A percentile compares a stretch with the other conserved stretches of the same genome.
These are phyloP conservation scores for Fistulinella prunicolor DNA, from an alignment of 768 basidiomycete species.

Conservation along the genomic window DNA sequence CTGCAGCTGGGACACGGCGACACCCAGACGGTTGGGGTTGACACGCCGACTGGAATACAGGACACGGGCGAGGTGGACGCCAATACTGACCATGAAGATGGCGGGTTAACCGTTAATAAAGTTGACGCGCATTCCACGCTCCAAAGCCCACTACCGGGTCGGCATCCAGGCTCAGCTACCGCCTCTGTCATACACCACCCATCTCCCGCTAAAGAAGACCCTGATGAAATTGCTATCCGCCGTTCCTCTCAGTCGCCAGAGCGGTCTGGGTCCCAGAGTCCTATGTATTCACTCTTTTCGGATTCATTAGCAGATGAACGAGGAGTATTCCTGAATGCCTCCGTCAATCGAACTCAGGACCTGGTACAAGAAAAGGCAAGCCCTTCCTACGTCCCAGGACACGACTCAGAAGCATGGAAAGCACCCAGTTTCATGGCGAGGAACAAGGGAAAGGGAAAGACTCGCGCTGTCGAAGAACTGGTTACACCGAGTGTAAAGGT, in stretches of 20 bases:
- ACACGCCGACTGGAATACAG: not conserved
- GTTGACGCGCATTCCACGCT: constrained; percentile 1
- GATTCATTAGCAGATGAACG: constrained; percentile 2
- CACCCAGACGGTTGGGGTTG: not conserved
- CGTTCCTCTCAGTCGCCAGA: not conserved
- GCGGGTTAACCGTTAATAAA: constrained; percentile 7
- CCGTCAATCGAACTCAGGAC: not conserved
- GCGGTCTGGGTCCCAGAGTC: constrained; percentile 1
- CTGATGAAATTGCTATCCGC: not conserved
- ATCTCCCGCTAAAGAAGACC: not conserved
- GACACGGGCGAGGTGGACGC: not conserved
- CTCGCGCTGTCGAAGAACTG: constrained; percentile 4
- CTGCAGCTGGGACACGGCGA: constrained; percentile 5
- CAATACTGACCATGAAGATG: not conserved
- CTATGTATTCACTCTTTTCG: constrained; percentile 30
- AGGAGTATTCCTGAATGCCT: not conserved
- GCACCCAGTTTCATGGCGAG: constrained; percentile 31
- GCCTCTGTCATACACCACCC: not conserved
- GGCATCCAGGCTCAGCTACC: not conserved
- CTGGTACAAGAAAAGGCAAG: not conserved
- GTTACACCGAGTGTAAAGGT: not conserved
- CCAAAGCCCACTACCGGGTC: not conserved
- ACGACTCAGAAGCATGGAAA: constrained; percentile 31
- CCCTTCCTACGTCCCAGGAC: constrained; percentile 5
- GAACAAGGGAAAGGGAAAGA: constrained; percentile 20